A percentile compares a stretch with the other conserved stretches of the same genome.
Evolutionary conservation across 2,329 filamentous ascomycete species (phyloP).

Genomic region (Lachnellula hyalina): DNA sequence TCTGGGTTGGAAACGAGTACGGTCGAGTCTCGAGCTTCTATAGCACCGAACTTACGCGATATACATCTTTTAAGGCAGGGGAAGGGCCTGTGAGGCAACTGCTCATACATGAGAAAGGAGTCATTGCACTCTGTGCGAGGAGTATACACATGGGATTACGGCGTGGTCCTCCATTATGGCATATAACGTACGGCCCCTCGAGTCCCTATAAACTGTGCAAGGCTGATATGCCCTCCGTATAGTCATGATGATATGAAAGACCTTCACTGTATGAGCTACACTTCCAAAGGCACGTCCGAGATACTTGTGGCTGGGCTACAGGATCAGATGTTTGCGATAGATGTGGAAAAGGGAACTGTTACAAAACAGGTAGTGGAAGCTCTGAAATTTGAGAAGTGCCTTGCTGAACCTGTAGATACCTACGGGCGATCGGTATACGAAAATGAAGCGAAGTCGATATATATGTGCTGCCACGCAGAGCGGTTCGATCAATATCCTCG

Average conservation of each 20-base stretch:
- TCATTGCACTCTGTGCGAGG: conserved; percentile 76
- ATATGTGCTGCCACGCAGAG: conserved; percentile 86
- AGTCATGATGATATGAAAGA: conserved; percentile 76
- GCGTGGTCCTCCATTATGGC: conserved; percentile 81
- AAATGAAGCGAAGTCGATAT: conserved; percentile 86
- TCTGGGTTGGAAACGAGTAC: conserved; percentile 88
- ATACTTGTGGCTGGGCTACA: conserved; percentile 86
- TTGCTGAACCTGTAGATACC: conserved; percentile 48
- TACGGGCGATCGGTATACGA: conserved; percentile 73
- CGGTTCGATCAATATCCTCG: conserved; percentile 81
- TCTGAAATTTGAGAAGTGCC: background rate
- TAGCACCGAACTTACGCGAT: conserved; percentile 76
- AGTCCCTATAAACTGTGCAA: background rate
- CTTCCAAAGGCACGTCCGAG: conserved; percentile 75
- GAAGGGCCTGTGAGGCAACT: conserved; percentile 84
- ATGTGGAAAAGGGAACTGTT: conserved; percentile 65
- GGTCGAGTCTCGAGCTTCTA: conserved; percentile 87
- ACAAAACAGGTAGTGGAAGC: conserved; percentile 52
- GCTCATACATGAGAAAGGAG: conserved; percentile 83
- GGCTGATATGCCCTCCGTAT: conserved; percentile 19
- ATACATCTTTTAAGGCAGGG: conserved; percentile 78
- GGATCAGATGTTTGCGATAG: conserved; percentile 73
- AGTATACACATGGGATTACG: conserved; percentile 87
- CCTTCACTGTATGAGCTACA: conserved; percentile 92
- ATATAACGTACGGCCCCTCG: conserved; percentile 56